Conservation (phyloP, 2,329 filamentous ascomycete species). For the Alternaria angustiovoidea region DNA sequence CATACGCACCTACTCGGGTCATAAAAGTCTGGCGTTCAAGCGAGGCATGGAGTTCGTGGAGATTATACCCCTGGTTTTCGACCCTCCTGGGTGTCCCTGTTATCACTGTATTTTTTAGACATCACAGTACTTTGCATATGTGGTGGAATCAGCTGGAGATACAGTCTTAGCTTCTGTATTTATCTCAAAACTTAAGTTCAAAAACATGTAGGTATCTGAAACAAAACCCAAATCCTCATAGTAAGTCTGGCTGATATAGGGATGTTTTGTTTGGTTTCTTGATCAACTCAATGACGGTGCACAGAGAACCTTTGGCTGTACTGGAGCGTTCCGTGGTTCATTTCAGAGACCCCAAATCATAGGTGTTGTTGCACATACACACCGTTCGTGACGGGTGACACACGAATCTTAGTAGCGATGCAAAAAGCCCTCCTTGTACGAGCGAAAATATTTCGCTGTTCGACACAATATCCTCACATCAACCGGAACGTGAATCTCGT, state of each 20-base stretch:
- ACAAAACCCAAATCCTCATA: not conserved
- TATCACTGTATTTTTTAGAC: not conserved
- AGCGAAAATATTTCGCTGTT: not conserved
- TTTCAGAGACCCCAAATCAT: not conserved
- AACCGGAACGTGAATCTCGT: not conserved
- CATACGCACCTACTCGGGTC: not conserved
- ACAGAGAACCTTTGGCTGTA: not conserved
- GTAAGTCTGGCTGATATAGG: not conserved
- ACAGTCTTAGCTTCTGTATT: not conserved
- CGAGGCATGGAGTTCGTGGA: conserved; percentile 6
- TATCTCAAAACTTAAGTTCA: not conserved
- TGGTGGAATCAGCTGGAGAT: not conserved
- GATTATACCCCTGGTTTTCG: conserved; percentile 6
- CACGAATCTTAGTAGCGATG: not conserved
- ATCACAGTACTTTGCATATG: not conserved
- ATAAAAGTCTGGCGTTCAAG: not conserved
- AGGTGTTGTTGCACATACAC: not conserved
- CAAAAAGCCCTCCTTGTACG: not conserved
- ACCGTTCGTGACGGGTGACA: too few relatives aligned
- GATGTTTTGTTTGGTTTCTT: not conserved
- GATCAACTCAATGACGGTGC: not conserved
- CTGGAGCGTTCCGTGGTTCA: not conserved
- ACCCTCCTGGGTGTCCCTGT: not conserved
- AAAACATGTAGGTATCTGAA: not conserved
- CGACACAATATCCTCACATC: not conserved